These are phyloP conservation scores for Ceratobasidium sp. DNA, from an alignment of 1,284 basidiomycete species.

Conservation along the genomic window DNA sequence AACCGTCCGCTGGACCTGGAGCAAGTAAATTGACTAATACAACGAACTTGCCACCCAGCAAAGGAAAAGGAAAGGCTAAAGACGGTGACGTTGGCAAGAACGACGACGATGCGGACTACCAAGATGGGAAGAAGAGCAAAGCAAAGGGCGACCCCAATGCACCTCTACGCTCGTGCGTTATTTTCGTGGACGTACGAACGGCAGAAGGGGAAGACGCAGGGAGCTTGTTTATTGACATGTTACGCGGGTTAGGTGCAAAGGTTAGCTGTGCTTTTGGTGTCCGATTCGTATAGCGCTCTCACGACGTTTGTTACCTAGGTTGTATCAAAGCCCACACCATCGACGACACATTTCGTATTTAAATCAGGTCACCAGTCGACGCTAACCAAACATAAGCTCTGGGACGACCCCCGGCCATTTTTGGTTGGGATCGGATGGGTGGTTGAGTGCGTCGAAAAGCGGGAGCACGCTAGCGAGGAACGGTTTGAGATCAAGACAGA, in stretches of 20 bases:
- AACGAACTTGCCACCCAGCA: neutral
- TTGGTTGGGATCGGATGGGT: conserved; percentile 95
- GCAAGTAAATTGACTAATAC: neutral
- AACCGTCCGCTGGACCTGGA: neutral
- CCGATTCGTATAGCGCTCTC: conserved; percentile 62
- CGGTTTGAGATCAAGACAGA: conserved; percentile 67
- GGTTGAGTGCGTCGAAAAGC: conserved; percentile 84
- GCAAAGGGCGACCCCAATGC: conserved; percentile 38
- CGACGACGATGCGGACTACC: conserved; percentile 37
- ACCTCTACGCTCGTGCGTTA: conserved; percentile 67
- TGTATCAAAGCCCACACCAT: conserved; percentile 59
- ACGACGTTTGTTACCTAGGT: conserved; percentile 76
- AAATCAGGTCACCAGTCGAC: conserved; percentile 89
- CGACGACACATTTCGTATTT: conserved; percentile 90
- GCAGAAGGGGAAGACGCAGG: conserved; percentile 89
- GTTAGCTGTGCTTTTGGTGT: conserved; percentile 64
- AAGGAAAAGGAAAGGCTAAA: conserved; percentile 36
- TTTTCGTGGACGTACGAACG: conserved; percentile 91
- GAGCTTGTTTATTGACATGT: conserved; percentile 87
- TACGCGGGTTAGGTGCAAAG: conserved; percentile 84
- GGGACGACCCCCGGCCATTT: conserved; percentile 77
- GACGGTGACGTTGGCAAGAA: neutral
- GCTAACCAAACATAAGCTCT: conserved; percentile 78
- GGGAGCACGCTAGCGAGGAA: conserved; percentile 74
- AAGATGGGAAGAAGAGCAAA: conserved; percentile 38